Evolutionary conservation across 2,329 filamentous ascomycete species (phyloP).

Genomic region (Fusarium sp.): DNA sequence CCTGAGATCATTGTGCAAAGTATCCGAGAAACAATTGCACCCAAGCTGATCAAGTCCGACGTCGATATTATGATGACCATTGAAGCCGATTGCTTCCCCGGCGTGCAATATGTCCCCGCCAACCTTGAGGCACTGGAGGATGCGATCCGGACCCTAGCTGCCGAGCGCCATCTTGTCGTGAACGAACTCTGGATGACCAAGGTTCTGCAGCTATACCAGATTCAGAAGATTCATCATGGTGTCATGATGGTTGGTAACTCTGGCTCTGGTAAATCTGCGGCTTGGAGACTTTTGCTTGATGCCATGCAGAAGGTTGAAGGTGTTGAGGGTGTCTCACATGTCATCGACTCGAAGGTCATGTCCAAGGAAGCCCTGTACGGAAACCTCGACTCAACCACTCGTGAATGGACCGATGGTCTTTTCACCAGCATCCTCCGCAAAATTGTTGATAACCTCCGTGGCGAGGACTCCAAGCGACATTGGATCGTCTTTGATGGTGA

Average conservation of each 20-base stretch:
- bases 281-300: constrained; percentile 93
- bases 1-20: constrained; percentile 99
- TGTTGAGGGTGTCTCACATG: constrained; percentile 93
- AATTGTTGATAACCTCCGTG: constrained; percentile 98
- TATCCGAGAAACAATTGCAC: constrained; percentile 96
- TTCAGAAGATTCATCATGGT: constrained; percentile 97
- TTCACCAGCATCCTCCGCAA: constrained; percentile 98
- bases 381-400: constrained; percentile 93
- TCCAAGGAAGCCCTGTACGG: constrained; percentile 98
- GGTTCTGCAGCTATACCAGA: constrained; percentile 95
- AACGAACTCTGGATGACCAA: constrained; percentile 98
- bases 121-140: constrained; percentile 83
- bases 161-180: constrained; percentile 87
- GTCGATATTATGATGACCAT: constrained; percentile 89
- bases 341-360: constrained; percentile 99
- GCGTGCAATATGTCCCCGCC: constrained; percentile 91
- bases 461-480: constrained; percentile 95
- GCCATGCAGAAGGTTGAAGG: constrained; percentile 92
- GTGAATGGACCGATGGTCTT: constrained; percentile 98
- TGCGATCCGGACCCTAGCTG: constrained; percentile 85
- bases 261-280: constrained; percentile 95
- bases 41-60: constrained; percentile 94
- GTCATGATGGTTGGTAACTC: constrained; percentile 99
- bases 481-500: constrained; percentile 99
- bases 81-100: constrained; percentile 89